Evolutionary conservation across 805 yeast genomes (phyloP).

Genomic region (Nakazawaea anatomiae): DNA sequence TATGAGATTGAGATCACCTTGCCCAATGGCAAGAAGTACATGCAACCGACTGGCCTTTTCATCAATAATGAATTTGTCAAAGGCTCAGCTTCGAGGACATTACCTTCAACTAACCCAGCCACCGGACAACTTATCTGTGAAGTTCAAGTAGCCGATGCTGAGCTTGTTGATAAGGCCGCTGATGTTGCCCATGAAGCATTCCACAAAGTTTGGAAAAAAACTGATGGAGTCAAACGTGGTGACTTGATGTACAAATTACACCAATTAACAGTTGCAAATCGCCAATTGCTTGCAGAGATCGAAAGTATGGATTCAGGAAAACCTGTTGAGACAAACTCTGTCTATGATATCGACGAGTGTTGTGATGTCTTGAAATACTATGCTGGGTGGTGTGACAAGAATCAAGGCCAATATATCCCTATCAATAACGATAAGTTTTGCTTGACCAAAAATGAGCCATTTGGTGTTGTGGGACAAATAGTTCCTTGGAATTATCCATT

Average conservation of each 20-base stretch:
- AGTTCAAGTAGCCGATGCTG: slow-evolving; percentile 43
- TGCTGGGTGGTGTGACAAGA: slow-evolving; percentile 74
- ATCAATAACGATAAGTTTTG: slow-evolving; percentile 49
- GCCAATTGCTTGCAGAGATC: slow-evolving; percentile 45
- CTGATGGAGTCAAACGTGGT: slow-evolving; percentile 40
- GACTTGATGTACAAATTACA: slow-evolving; percentile 43
- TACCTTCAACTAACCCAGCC: slow-evolving; percentile 53
- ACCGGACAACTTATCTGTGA: slow-evolving; percentile 46
- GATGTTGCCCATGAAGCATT: slow-evolving; percentile 46
- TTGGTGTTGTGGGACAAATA: slow-evolving; percentile 73
- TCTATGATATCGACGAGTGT: slow-evolving; percentile 53
- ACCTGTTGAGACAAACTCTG: slow-evolving; percentile 45
- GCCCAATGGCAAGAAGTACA: slow-evolving; percentile 44
- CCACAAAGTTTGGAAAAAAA: slow-evolving; percentile 37
- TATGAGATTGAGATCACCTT: neutral
- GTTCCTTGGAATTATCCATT: slow-evolving; percentile 84
- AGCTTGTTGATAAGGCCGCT: slow-evolving; percentile 52
- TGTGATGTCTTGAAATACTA: slow-evolving; percentile 54
- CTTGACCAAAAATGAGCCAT: slow-evolving; percentile 29
- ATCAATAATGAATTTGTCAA: slow-evolving; percentile 77
- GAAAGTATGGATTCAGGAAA: slow-evolving; percentile 61
- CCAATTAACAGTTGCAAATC: slow-evolving; percentile 39
- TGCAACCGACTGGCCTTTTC: slow-evolving; percentile 79
- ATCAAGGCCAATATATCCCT: slow-evolving; percentile 63
- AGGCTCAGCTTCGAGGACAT: slow-evolving; percentile 49